Conservation (phyloP, 148 eudicot species). For the Mesembryanthemum crystallinum region DNA sequence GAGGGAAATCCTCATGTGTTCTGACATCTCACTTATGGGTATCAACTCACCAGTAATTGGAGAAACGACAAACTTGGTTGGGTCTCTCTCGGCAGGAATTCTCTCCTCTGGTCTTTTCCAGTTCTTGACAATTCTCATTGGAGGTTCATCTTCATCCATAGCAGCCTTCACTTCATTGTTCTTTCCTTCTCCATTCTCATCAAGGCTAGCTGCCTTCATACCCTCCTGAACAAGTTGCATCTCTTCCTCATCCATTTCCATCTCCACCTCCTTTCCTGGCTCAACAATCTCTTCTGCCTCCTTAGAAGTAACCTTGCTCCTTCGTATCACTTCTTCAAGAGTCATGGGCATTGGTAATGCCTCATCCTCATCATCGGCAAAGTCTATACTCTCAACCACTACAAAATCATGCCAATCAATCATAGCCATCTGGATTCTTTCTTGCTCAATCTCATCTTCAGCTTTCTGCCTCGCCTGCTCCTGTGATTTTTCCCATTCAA, state of each 20-base stretch:
- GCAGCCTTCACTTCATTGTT: conserved; percentile 34
- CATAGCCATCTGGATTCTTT: conserved; percentile 76
- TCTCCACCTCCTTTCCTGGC: conserved; percentile 74
- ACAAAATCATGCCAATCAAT: conserved; percentile 91
- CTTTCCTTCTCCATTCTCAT: conserved; percentile 50
- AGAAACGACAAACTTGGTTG: conserved; percentile 68
- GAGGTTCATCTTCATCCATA: conserved; percentile 62
- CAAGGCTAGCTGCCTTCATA: conserved; percentile 70
- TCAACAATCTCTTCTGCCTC: conserved; percentile 65
- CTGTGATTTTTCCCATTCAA: conserved; percentile 79
- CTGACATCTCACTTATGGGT: conserved; percentile 74
- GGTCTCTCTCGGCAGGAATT: conserved; percentile 58
- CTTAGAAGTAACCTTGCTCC: conserved; percentile 61
- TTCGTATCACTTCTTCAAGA: conserved; percentile 77
- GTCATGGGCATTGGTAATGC: conserved; percentile 81
- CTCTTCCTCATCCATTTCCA: conserved; percentile 94
- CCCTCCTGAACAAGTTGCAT: conserved; percentile 81
- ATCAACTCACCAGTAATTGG: conserved; percentile 75
- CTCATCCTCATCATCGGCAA: conserved; percentile 80
- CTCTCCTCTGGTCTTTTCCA: conserved; percentile 89
- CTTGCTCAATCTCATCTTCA: conserved; percentile 78
- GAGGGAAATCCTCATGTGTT: conserved; percentile 81
- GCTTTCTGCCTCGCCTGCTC: conserved; percentile 87
- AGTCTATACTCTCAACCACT: conserved; percentile 68
- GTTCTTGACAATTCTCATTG: conserved; percentile 79